phyloP scores from a whole-genome alignment of 2,329 filamentous ascomycete species.

The Colletotrichum liriopes region DNA sequence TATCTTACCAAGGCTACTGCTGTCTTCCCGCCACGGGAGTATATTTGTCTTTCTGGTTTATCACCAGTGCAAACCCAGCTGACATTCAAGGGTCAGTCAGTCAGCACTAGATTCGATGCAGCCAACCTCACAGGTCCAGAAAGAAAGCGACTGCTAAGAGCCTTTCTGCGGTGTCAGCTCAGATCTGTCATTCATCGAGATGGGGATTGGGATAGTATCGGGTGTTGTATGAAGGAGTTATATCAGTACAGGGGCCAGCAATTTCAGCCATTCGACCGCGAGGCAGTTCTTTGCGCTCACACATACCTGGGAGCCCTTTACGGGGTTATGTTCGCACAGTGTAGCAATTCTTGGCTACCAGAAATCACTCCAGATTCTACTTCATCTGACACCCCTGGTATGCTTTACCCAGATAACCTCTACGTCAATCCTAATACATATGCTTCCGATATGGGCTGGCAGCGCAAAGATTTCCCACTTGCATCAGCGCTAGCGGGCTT shows the following conservation, averaged over 20 bases:
- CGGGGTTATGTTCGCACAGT: not conserved
- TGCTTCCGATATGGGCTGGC: not conserved
- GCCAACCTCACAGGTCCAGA: not conserved
- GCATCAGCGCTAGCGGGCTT: not conserved
- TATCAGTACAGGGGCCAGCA: not conserved
- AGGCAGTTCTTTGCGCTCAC: not conserved
- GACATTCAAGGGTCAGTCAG: not conserved
- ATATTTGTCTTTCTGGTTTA: not conserved
- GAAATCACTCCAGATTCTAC: not conserved
- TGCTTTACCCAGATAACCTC: not conserved
- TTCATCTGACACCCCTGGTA: not conserved
- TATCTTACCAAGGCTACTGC: constrained; percentile 1
- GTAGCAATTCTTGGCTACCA: not conserved
- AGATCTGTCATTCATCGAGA: too few relatives aligned
- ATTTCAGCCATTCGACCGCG: not conserved
- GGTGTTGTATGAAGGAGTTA: not conserved
- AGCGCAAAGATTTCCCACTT: not conserved
- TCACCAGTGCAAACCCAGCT: not conserved
- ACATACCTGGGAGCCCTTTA: not conserved
- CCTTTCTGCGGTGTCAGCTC: not conserved
- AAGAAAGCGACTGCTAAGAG: not conserved
- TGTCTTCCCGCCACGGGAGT: not conserved
- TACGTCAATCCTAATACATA: not conserved
- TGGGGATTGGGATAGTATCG: too few relatives aligned
- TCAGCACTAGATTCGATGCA: not conserved